Percentiles rank a stretch among this genome's conserved stretches.
Conservation (phyloP, 2,329 filamentous ascomycete species). For the Stagonosporopsis chrysanthemi region DNA sequence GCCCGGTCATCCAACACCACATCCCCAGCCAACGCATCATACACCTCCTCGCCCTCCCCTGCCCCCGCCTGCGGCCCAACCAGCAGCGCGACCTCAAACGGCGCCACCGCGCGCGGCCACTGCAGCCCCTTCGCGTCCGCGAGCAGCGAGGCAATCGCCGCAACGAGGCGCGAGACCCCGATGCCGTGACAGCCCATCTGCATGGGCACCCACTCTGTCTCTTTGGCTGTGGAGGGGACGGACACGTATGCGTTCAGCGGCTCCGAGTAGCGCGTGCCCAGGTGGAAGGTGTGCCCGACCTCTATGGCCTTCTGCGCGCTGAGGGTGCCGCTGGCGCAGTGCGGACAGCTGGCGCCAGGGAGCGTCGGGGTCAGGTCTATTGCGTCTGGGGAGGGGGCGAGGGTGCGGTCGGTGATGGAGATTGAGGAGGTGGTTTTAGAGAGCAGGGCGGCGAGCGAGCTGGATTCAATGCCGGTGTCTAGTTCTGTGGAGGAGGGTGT, state of each 20-base stretch:
- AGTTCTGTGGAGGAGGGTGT: constrained; percentile 63
- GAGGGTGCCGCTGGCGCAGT: constrained; percentile 70
- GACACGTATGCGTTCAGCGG: constrained; percentile 72
- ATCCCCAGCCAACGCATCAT: constrained; percentile 63
- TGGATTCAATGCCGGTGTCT: constrained; percentile 70
- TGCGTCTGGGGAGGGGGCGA: constrained; percentile 12
- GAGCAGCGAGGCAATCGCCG: constrained; percentile 79
- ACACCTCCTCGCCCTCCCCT: constrained; percentile 64
- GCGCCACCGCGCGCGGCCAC: constrained; percentile 88
- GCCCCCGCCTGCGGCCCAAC: constrained; percentile 55
- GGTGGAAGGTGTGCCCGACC: constrained; percentile 92
- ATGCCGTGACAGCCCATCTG: constrained; percentile 98
- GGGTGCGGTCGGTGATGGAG: constrained; percentile 32
- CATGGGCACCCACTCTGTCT: constrained; percentile 61
- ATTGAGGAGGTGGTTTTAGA: constrained; percentile 23
- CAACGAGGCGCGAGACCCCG: constrained; percentile 88
- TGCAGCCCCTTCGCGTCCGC: constrained; percentile 75
- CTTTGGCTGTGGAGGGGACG: constrained; percentile 43
- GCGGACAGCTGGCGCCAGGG: constrained; percentile 75
- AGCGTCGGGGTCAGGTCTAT: constrained; percentile 69
- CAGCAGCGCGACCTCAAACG: constrained; percentile 78
- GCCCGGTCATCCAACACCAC: constrained; percentile 52
- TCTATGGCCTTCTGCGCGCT: constrained; percentile 79
- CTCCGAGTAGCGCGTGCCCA: constrained; percentile 86
- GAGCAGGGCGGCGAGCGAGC: constrained; percentile 32